Evolutionary conservation across 129 eudicot genomes (phyloP).

Genomic region (Dittrichia graveolens): DNA sequence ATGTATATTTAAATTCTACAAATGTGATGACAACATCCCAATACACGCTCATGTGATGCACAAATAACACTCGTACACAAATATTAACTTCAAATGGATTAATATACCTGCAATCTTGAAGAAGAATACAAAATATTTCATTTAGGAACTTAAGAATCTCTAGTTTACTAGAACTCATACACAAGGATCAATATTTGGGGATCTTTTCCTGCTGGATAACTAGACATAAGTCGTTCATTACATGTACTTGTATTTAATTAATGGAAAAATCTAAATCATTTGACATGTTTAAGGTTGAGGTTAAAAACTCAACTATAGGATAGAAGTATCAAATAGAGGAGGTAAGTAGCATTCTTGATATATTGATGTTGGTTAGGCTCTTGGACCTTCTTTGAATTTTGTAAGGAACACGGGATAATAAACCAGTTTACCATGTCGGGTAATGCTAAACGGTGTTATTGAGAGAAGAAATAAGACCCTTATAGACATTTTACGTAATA

Average conservation of each 20-base stretch:
- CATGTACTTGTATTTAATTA: neutral
- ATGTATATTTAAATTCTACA: too few species aligned
- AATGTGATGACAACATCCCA: too few species aligned
- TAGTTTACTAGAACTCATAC: neutral
- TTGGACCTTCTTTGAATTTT: slow-evolving; percentile 11
- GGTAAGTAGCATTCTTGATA: neutral
- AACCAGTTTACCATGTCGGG: slow-evolving; percentile 7
- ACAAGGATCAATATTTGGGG: neutral
- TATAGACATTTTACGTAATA: slow-evolving; percentile 4
- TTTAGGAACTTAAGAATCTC: neutral
- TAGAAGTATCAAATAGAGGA: neutral
- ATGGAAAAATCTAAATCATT: neutral
- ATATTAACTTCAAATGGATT: neutral
- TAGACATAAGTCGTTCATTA: neutral
- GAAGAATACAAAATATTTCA: neutral
- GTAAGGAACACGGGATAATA: neutral
- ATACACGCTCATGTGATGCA: neutral
- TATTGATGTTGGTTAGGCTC: neutral
- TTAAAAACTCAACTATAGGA: neutral
- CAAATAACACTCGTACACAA: neutral
- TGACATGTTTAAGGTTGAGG: neutral
- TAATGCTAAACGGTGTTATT: neutral
- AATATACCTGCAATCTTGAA: neutral
- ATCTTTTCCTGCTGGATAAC: neutral
- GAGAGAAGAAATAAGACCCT: neutral